These are phyloP conservation scores for Potentilla sterilis DNA, from an alignment of 306 rosid genomes.

Conservation along the genomic window DNA sequence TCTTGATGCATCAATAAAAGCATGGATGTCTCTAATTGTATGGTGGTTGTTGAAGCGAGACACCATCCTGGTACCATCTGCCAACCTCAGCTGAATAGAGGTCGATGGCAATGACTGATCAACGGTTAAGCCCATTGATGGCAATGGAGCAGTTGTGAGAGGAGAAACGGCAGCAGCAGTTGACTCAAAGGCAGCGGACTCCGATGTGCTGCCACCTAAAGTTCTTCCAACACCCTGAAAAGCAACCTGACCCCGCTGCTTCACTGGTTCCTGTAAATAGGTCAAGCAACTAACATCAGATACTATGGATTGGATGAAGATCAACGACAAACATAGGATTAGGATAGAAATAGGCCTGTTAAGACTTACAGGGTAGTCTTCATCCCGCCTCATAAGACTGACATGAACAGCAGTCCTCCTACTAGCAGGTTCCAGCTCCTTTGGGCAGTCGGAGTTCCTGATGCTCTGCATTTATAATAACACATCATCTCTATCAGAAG, in stretches of 20 bases:
- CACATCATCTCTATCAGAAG: background rate
- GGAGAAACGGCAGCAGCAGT: slow-evolving; percentile 29
- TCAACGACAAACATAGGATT: background rate
- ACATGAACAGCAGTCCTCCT: slow-evolving; percentile 64
- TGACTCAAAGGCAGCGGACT: slow-evolving; percentile 38
- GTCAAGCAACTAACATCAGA: slow-evolving; percentile 4
- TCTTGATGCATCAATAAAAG: slow-evolving; percentile 87
- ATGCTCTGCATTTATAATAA: slow-evolving; percentile 62
- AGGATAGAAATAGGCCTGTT: slow-evolving; percentile 1
- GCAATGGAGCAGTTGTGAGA: slow-evolving; percentile 46
- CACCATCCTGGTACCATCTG: slow-evolving; percentile 95
- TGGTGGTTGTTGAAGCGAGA: slow-evolving; percentile 87
- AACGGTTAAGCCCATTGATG: slow-evolving; percentile 61
- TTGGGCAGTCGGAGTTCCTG: slow-evolving; percentile 78
- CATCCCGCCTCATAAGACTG: slow-evolving; percentile 56
- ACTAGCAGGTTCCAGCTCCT: slow-evolving; percentile 74
- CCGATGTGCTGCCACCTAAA: slow-evolving; percentile 51
- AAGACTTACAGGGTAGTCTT: slow-evolving; percentile 67
- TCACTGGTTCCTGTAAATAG: slow-evolving; percentile 60
- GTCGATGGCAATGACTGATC: slow-evolving; percentile 72
- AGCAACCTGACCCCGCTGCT: slow-evolving; percentile 33
- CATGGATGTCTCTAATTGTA: slow-evolving; percentile 76
- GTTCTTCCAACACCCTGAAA: slow-evolving; percentile 94
- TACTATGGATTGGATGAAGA: background rate
- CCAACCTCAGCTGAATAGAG: slow-evolving; percentile 87